Evolutionary conservation across 805 yeast species (phyloP).

Genomic region (Lipomyces chichibuensis): DNA sequence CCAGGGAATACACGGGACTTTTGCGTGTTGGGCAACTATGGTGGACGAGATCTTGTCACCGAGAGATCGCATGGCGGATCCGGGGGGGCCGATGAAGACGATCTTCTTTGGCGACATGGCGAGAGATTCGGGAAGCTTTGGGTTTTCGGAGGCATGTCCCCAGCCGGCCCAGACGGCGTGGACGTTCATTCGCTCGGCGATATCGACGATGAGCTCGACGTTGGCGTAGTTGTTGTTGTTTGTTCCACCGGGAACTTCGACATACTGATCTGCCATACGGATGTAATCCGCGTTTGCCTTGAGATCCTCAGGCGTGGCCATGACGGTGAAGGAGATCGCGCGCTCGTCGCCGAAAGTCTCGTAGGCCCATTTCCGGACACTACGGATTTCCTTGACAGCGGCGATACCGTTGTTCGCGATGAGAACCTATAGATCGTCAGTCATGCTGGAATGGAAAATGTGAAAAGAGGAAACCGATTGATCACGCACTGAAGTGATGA

Average conservation of each 20-base stretch:
- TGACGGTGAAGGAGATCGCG: slow-evolving; percentile 90
- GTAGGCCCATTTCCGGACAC: slow-evolving; percentile 98
- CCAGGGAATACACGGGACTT: slow-evolving; percentile 99
- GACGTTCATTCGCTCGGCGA: slow-evolving; percentile 94
- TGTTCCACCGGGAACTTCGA: slow-evolving; percentile 99
- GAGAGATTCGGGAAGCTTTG: slow-evolving; percentile 85
- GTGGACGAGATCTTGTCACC: slow-evolving; percentile 99
- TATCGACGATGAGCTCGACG: slow-evolving; percentile 93
- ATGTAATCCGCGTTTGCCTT: slow-evolving; percentile 97
- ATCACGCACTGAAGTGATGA: slow-evolving; percentile 61
- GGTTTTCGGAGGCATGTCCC: slow-evolving; percentile 99
- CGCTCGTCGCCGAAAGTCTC: slow-evolving; percentile 97
- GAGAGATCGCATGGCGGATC: slow-evolving; percentile 97
- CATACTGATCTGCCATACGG: slow-evolving; percentile 98
- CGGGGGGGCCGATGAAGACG: slow-evolving; percentile 98
- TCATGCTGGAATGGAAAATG: background rate
- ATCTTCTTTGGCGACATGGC: slow-evolving; percentile 91
- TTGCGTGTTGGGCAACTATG: slow-evolving; percentile 97
- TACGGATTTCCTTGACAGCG: slow-evolving; percentile 97
- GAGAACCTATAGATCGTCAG: slow-evolving; percentile 51
- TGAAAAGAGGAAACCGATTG: background rate
- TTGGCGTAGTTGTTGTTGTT: slow-evolving; percentile 98
- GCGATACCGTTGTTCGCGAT: slow-evolving; percentile 99
- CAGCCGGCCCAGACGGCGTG: slow-evolving; percentile 99
- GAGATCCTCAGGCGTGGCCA: slow-evolving; percentile 99